A percentile compares a stretch with the other conserved stretches of the same genome.
These are phyloP conservation scores for Ceraceosorus guamensis DNA, from an alignment of 1,284 basidiomycete species.

Conservation along the genomic window DNA sequence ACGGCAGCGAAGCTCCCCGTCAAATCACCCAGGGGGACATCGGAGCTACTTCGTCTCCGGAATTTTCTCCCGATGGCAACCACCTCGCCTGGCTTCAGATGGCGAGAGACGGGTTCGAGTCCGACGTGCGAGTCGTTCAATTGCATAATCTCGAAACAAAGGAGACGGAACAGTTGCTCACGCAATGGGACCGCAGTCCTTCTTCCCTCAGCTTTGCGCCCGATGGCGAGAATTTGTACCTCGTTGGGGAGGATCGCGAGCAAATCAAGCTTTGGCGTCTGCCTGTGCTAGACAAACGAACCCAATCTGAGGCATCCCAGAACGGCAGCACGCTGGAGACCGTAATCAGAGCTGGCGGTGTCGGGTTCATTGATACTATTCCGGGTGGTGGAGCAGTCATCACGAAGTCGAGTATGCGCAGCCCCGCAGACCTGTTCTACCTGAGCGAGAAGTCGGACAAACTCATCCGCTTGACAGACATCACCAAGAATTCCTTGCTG, in stretches of 20 bases:
- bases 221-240: conserved; percentile 10
- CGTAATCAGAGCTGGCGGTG: conserved; percentile 9
- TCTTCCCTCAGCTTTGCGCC: conserved; percentile 11
- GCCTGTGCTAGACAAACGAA: not conserved
- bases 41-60: conserved; percentile 21
- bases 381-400: conserved; percentile 10
- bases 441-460: not conserved
- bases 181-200: conserved; percentile 29
- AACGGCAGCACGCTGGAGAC: conserved; percentile 1
- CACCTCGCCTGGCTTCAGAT: conserved; percentile 35
- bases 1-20: conserved; percentile 6
- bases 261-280: conserved; percentile 14
- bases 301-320: not conserved
- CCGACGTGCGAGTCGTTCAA: conserved; percentile 25
- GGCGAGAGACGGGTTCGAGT: conserved; percentile 31
- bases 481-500: conserved; percentile 1
- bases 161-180: conserved; percentile 6
- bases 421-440: conserved; percentile 18
- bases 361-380: conserved; percentile 4
- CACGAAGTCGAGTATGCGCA: conserved; percentile 10
- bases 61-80: conserved; percentile 19
- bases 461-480: conserved; percentile 5
- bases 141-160: conserved; percentile 10
- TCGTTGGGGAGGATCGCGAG: conserved; percentile 17
- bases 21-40: conserved; percentile 12